These are phyloP conservation scores for Schizochytrium sp. DNA, from an alignment of 108 stramenopile genomes.

Conservation along the genomic window DNA sequence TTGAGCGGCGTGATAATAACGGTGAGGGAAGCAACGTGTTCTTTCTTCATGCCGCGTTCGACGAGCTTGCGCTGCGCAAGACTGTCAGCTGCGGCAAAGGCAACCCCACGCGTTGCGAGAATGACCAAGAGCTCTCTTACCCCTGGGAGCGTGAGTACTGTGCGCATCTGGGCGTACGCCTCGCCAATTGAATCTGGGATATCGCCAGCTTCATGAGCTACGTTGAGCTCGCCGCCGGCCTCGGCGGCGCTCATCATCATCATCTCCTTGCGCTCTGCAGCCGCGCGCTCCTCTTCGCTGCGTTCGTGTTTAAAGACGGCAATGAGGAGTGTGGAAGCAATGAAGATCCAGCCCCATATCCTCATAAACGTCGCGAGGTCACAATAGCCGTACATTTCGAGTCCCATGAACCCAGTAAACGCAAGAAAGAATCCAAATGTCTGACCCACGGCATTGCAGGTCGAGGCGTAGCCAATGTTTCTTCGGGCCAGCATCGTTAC, in stretches of 20 bases:
- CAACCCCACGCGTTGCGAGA: slow-evolving; percentile 57
- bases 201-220: neutral
- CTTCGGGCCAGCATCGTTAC: slow-evolving; percentile 89
- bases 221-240: neutral
- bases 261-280: slow-evolving; percentile 67
- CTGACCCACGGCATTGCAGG: slow-evolving; percentile 93
- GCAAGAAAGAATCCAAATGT: slow-evolving; percentile 86
- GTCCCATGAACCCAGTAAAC: slow-evolving; percentile 90
- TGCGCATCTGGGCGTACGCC: slow-evolving; percentile 72
- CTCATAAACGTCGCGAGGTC: slow-evolving; percentile 78
- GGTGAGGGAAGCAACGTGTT: slow-evolving; percentile 3
- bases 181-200: slow-evolving; percentile 22
- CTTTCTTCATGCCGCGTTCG: slow-evolving; percentile 54
- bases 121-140: slow-evolving; percentile 71
- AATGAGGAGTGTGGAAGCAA: slow-evolving; percentile 72
- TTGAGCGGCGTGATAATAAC: slow-evolving; percentile 67
- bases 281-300: slow-evolving; percentile 35
- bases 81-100: slow-evolving; percentile 49
- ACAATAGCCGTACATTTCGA: slow-evolving; percentile 79
- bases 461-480: slow-evolving; percentile 84
- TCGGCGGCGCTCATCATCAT: slow-evolving; percentile 49
- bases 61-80: slow-evolving; percentile 45
- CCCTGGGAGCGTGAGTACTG: slow-evolving; percentile 70
- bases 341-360: slow-evolving; percentile 85
- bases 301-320: slow-evolving; percentile 78